phyloP scores from a whole-genome alignment of 1,139 yeast species.

The Pichia sp. region DNA sequence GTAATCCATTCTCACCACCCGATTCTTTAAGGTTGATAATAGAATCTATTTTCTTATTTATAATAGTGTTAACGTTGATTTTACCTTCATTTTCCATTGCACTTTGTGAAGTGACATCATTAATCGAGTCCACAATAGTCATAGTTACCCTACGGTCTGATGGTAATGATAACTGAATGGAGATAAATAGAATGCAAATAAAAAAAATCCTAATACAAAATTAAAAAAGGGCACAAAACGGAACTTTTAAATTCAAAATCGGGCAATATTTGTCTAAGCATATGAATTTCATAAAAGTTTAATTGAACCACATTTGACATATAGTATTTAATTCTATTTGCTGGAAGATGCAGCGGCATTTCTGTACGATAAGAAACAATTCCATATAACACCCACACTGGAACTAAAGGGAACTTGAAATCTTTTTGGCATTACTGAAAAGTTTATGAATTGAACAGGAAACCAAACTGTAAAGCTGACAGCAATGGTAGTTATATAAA shows the following conservation, averaged over 20 bases:
- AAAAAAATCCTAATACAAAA: background rate
- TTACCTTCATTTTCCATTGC: constrained; percentile 15
- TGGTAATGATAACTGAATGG: background rate
- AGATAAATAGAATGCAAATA: background rate
- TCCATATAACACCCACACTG: constrained; percentile 86
- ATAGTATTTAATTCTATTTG: background rate
- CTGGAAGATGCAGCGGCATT: constrained; percentile 33
- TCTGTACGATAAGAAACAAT: constrained; percentile 79
- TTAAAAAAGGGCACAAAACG: background rate
- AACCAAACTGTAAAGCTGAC: constrained; percentile 92
- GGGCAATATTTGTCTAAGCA: background rate
- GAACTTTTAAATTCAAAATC: background rate
- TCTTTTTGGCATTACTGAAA: constrained; percentile 67
- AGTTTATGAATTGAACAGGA: constrained; percentile 84
- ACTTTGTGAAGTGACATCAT: constrained; percentile 14
- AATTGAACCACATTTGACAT: too few species aligned
- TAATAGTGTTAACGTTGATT: constrained; percentile 14
- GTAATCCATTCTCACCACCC: background rate
- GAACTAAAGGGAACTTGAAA: constrained; percentile 91
- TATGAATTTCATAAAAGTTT: background rate
- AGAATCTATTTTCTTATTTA: constrained; percentile 1
- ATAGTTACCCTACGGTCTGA: background rate
- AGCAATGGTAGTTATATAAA: constrained; percentile 70
- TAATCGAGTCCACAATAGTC: constrained; percentile 18
- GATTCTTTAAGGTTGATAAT: too few species aligned